Evolutionary conservation across 352 stramenopile species (phyloP), one percentile per base, ranked within the genome.

Genomic region (Phytophthora niederhauseri): DNA sequence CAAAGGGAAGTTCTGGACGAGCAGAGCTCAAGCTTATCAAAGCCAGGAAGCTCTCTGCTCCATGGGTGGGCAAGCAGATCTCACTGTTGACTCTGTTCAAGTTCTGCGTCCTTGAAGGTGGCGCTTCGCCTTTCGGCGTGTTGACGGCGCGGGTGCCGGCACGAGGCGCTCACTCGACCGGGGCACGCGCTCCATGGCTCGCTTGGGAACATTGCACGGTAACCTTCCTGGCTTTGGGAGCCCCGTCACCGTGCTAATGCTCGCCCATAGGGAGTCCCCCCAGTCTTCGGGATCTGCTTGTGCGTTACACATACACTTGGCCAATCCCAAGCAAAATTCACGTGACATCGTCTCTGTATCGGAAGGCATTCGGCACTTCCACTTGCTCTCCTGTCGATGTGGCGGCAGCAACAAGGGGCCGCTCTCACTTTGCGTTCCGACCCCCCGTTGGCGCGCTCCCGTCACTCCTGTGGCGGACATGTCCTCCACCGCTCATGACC

Each of bases 311-410:
- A 49, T 49, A 49, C 41, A 49, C 41, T 45, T 45, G 15, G 8
- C 38, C 56, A 46, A 66, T 50, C 64, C 28, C 49, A 51, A 68
- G 31, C 51, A 71, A 72, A 72, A 67, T 72, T 72, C 50, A 6
- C 52, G 61, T 30, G 26, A 60, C 64, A 70, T 70, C 59, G 38
- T 52, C 48, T 61, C 55, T 31, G 28, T 41, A 53, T 28, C 49
- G 19, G 48, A 22, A 26, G 24, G 24, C 52, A 24, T 46, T 46
- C 48, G 38, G 49, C 63, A 53, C 56, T 65, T 66, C 64, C 56
- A 54, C 64, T 50, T 61, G 61, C 48, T 22, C 26, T 72, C 64
- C 65, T 56, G 15, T 11, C 58, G 64, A 49, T 49, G 41, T 49
- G 41, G 17, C 50, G 57, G 11, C 50, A 67, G 34, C 30, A 30